Evolutionary conservation across 1,139 yeast species (phyloP).

Genomic region (Kluyveromyces sp.): DNA sequence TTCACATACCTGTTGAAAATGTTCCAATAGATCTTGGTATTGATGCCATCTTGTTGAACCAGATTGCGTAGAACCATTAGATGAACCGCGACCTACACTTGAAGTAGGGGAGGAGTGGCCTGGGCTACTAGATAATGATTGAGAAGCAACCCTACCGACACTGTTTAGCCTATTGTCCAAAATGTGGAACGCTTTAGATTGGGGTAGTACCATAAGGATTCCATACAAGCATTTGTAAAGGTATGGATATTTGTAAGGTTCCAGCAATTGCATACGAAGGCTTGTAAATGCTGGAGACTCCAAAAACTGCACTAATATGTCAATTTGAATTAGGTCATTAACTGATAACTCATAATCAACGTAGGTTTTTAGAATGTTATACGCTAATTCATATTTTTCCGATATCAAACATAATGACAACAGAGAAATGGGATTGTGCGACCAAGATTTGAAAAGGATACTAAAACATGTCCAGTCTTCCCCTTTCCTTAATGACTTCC

Average conservation of each 20-base stretch:
- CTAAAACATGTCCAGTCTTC: conserved; percentile 73
- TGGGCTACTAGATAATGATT: conserved; percentile 8
- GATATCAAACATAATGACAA: conserved; percentile 79
- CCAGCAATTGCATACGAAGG: conserved; percentile 75
- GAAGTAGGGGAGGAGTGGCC: conserved; percentile 9
- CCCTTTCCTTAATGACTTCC: conserved; percentile 54
- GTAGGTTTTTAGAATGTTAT: conserved; percentile 63
- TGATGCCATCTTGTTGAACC: conserved; percentile 19
- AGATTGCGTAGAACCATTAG: conserved; percentile 15
- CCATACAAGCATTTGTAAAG: conserved; percentile 88
- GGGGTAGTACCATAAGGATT: conserved; percentile 88
- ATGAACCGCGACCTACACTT: conserved; percentile 10
- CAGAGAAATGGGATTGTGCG: conserved; percentile 85
- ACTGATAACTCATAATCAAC: conserved; percentile 65
- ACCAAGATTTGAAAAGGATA: conserved; percentile 82
- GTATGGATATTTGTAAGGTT: conserved; percentile 77
- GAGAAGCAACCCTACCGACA: conserved; percentile 27
- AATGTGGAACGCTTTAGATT: conserved; percentile 82
- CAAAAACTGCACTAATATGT: conserved; percentile 68
- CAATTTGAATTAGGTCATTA: conserved; percentile 66
- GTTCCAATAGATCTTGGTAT: conserved; percentile 22
- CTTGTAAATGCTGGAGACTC: conserved; percentile 89
- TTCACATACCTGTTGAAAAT: conserved; percentile 21
- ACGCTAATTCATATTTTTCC: conserved; percentile 85
- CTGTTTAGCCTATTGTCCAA: conserved; percentile 63